Evolutionary conservation across 2,329 filamentous ascomycete species (phyloP).

Genomic region (Aspergillus oerlinghausenensis): DNA sequence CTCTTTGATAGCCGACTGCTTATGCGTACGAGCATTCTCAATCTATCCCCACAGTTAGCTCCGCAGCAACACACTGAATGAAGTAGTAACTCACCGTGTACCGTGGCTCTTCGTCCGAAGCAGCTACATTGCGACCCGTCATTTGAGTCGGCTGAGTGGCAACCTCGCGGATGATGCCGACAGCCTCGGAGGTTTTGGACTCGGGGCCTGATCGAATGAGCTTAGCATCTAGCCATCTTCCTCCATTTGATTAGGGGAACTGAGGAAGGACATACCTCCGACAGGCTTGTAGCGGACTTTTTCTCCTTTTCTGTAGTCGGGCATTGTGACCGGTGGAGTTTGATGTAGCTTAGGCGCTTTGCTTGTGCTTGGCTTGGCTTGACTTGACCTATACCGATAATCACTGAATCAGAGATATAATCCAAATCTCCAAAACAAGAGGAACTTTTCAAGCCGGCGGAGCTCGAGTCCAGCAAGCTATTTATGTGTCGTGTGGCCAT

Average conservation of each 20-base stretch:
- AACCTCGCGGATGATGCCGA: slow-evolving; percentile 35
- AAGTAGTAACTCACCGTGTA: slow-evolving; percentile 32
- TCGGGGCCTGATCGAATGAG: slow-evolving; percentile 26
- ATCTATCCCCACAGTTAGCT: slow-evolving; percentile 14
- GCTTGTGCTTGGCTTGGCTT: not conserved
- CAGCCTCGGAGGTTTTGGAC: slow-evolving; percentile 35
- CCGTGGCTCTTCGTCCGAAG: slow-evolving; percentile 30
- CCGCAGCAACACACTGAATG: not conserved
- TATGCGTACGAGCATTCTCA: slow-evolving; percentile 24
- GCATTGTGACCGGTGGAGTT: slow-evolving; percentile 11
- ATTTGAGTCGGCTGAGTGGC: slow-evolving; percentile 28
- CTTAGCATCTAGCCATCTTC: not conserved
- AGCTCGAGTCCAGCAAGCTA: not conserved
- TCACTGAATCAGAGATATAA: not conserved
- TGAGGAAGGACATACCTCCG: slow-evolving; percentile 28
- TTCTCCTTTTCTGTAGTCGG: slow-evolving; percentile 29
- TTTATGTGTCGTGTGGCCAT: not conserved
- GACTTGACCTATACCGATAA: not conserved
- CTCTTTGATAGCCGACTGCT: slow-evolving; percentile 27
- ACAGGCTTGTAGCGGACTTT: slow-evolving; percentile 41
- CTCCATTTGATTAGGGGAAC: not conserved
- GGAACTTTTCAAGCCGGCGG: not conserved
- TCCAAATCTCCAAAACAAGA: not conserved
- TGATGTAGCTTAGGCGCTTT: not conserved
- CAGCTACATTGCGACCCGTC: slow-evolving; percentile 34